Evolutionary conservation across 257 asterid species (phyloP).

Genomic region (Solanum verrucosum): DNA sequence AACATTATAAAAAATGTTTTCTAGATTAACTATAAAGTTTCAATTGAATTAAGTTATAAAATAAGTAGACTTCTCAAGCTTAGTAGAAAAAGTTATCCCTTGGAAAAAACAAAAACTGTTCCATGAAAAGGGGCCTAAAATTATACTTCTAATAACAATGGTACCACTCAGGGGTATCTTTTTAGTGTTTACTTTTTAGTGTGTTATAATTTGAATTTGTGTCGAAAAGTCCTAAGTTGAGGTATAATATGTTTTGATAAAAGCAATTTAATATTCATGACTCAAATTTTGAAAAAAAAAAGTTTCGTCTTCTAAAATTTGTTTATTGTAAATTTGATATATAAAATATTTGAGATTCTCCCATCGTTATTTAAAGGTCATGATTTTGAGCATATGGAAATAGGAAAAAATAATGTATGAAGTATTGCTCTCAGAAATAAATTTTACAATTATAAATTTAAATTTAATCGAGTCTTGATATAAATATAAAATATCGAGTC

Average conservation of each 20-base stretch:
- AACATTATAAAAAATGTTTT: background rate
- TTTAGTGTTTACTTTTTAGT: no score
- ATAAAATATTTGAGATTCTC: no score
- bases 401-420: no score
- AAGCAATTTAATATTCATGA: background rate
- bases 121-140: background rate
- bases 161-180: no score
- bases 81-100: background rate
- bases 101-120: background rate
- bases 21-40: background rate
- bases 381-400: background rate
- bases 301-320: background rate
- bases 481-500: rapidly evolving
- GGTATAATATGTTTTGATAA: background rate
- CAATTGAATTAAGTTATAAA: background rate
- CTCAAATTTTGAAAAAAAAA: background rate
- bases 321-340: no score
- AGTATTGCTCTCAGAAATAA: rapidly evolving
- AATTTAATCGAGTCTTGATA: rapidly evolving
- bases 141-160: background rate
- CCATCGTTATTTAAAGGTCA: rapidly evolving
- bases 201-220: background rate
- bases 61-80: background rate
- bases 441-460: rapidly evolving
- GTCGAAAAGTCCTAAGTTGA: rapidly evolving